These are phyloP conservation scores for Glycine soja DNA, from an alignment of 306 rosid genomes.

Conservation along the genomic window DNA sequence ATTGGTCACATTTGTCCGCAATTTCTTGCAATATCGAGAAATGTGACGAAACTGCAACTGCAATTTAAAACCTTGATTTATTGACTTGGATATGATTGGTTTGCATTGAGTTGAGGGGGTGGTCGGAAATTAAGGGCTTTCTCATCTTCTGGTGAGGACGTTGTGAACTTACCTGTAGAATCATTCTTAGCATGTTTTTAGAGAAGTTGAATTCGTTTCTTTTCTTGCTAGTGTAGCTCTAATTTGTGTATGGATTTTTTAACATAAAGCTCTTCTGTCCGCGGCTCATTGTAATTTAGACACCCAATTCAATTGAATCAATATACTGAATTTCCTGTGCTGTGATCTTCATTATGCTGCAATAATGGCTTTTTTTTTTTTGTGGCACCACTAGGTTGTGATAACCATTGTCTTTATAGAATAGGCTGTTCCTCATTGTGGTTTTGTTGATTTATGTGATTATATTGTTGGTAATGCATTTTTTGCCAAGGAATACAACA, in stretches of 20 bases:
- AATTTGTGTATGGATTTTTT: constrained; percentile 41
- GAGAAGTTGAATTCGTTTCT: constrained; percentile 48
- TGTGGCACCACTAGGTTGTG: background rate
- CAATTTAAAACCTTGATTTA: background rate
- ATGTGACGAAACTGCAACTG: no score
- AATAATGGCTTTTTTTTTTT: background rate
- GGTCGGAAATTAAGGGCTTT: background rate
- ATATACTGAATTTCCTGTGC: constrained; percentile 37
- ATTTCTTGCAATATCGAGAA: no score
- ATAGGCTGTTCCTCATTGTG: constrained; percentile 55
- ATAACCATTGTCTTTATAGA: constrained; percentile 40
- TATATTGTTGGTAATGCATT: constrained; percentile 63
- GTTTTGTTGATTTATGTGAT: constrained; percentile 64
- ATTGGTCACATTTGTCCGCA: no score
- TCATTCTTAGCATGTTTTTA: constrained; percentile 45
- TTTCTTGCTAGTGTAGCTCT: constrained; percentile 42
- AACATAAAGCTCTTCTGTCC: constrained; percentile 26
- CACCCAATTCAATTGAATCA: constrained; percentile 47
- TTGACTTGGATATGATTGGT: constrained; percentile 24
- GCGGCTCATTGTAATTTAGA: constrained; percentile 40
- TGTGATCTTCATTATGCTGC: constrained; percentile 5
- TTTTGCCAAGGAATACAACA: constrained; percentile 63
- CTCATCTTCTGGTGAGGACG: constrained; percentile 54
- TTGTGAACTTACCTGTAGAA: constrained; percentile 56
- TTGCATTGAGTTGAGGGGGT: constrained; percentile 16